A percentile compares a stretch with the other conserved stretches of the same genome.
These are phyloP conservation scores for Jasminum sambac DNA, from an alignment of 257 asterid species.

Conservation along the genomic window DNA sequence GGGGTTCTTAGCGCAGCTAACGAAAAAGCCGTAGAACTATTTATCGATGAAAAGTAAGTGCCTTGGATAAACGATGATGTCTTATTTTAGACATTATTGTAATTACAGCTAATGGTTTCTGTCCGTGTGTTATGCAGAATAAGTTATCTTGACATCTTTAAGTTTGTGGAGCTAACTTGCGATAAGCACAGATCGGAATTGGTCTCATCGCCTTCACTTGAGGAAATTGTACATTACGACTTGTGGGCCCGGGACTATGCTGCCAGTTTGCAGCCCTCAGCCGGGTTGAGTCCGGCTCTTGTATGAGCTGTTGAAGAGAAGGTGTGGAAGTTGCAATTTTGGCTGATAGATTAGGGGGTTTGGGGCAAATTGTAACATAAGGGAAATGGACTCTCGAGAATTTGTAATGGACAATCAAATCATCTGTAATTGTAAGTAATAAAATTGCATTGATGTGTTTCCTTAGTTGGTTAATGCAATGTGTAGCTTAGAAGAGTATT, in stretches of 20 bases:
- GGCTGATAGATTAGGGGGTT: not conserved
- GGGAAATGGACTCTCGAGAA: conserved; percentile 21
- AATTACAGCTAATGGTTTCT: not conserved
- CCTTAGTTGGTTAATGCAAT: conserved; percentile 14
- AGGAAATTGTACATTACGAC: conserved; percentile 89
- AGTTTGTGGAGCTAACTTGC: conserved; percentile 91
- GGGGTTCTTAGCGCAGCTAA: conserved; percentile 99
- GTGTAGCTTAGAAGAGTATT: too few species aligned
- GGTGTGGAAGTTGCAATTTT: not conserved
- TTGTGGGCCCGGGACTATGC: conserved; percentile 94
- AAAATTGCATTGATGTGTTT: conserved; percentile 23
- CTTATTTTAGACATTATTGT: not conserved
- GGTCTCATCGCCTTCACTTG: conserved; percentile 69
- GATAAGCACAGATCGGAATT: conserved; percentile 66
- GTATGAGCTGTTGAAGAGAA: conserved; percentile 38
- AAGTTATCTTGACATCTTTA: conserved; percentile 82
- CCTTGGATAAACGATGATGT: not conserved
- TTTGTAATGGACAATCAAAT: not conserved
- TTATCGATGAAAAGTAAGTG: conserved; percentile 75
- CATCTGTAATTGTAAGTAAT: conserved; percentile 23
- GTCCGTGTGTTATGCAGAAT: conserved; percentile 52
- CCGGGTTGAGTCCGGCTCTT: conserved; percentile 56
- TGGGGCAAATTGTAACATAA: conserved; percentile 25
- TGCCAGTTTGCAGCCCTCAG: conserved; percentile 46
- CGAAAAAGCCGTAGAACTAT: conserved; percentile 97